Percentiles rank a stretch among this genome's conserved stretches.
Evolutionary conservation across 108 stramenopile species (phyloP).

Genomic region (Discostella stelligeroides): DNA sequence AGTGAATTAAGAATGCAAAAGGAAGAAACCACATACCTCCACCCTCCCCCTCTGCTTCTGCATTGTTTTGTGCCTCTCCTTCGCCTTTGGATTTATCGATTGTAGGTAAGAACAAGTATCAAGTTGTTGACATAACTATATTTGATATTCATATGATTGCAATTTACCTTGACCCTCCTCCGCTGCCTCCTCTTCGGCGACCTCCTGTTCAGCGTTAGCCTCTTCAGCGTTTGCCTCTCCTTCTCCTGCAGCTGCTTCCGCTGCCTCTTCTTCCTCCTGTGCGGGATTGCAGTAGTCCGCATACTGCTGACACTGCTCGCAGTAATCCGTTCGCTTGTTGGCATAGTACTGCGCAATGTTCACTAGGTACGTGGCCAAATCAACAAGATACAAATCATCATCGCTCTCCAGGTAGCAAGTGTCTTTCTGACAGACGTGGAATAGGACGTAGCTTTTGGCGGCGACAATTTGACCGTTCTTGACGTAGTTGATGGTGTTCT

Average conservation of each 20-base stretch:
- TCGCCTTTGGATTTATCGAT: no score
- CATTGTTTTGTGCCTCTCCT: no score
- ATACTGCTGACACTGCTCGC: slow-evolving; percentile 41
- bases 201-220: background rate
- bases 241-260: background rate
- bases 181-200: background rate
- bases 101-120: no score
- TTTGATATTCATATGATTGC: no score
- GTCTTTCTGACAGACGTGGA: slow-evolving; percentile 23
- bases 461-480: slow-evolving; percentile 28
- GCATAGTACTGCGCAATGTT: slow-evolving; percentile 39
- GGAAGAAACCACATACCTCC: background rate
- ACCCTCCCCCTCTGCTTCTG: slow-evolving; percentile 7
- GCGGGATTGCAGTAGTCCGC: slow-evolving; percentile 17
- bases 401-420: slow-evolving; percentile 35
- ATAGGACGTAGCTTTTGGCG: slow-evolving; percentile 29
- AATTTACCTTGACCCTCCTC: slow-evolving; percentile 15
- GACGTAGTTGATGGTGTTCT: slow-evolving; percentile 22
- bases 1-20: background rate
- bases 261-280: slow-evolving; percentile 16
- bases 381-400: slow-evolving; percentile 50
- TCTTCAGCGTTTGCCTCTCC: background rate
- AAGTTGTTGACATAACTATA: no score
- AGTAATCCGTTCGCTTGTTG: slow-evolving; percentile 45
- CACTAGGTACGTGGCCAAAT: slow-evolving; percentile 40